Base-by-base conservation (phyloP, 805 yeast genomes). In the Candida qinlingensis region DNA sequence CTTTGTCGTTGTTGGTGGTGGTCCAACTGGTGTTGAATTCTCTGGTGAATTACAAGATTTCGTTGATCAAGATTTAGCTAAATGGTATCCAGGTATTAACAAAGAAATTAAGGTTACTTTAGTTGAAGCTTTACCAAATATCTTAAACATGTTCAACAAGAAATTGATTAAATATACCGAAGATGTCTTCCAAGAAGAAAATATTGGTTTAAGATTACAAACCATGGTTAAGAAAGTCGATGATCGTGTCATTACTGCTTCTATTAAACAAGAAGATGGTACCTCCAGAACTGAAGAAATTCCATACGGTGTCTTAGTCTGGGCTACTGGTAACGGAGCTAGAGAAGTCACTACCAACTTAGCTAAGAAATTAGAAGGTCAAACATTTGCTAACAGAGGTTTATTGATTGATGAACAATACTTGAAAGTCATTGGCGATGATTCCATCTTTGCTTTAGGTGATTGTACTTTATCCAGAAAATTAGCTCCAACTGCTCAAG, bases 271-370 rank as follows among this genome's bases (percentile, higher is more conserved):
- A 37, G 78, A 81, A 36, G 89, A 87, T 59, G 97, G 96, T 19
- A 64, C 83, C 9, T 72, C 83, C 54, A 79, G 79, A 31, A 74
- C 69, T 61, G 64, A 64, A 41, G 64, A 57, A 30, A 76, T 91
- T 65, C 96, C 96, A 47, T 91, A 90, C 68, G 97, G 97, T 64
- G 76, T 90, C 62, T 79, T 91, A 59, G 92, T 91, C 57, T 91
- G 97, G 97, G 97, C 97, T 47, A 91, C 96, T 51, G 97, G 97
- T 72, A 90, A 90, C 71, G 87, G 89, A 54, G 88, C 89, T 51
- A 83, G 97, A 71, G 79, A 80, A 40, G 71, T 91, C 37, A 76
- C 85, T 45, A 75, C 83, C 50, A 79, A 81, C 59, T 74, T 91
- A 55, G 77, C 86, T 62, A 68, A 79, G 45, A 79, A 81, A 69